These are phyloP conservation scores for Kodamaea kaohsiungensis DNA, from an alignment of 805 yeast genomes.

Conservation along the genomic window DNA sequence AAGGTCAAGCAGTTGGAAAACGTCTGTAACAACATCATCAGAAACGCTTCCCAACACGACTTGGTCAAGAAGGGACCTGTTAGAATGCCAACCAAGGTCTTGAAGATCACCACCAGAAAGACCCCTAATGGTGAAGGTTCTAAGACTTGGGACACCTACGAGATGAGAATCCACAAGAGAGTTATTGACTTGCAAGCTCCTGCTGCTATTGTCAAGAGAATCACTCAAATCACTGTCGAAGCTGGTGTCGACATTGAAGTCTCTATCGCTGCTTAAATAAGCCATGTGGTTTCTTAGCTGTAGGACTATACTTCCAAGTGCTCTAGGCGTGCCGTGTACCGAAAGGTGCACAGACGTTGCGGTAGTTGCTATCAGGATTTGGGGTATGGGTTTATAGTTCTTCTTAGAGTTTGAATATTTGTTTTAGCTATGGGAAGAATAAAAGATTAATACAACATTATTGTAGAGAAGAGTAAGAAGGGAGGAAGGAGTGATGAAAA, in stretches of 20 bases:
- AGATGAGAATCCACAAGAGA: constrained; percentile 99
- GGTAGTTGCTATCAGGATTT: constrained; percentile 62
- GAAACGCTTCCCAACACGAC: constrained; percentile 79
- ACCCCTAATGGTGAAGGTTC: constrained; percentile 99
- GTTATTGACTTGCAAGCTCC: constrained; percentile 98
- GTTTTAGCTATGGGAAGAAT: neutral
- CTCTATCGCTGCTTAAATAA: constrained; percentile 76
- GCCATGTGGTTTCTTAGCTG: constrained; percentile 7
- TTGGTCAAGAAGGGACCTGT: constrained; percentile 98
- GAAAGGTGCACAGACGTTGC: constrained; percentile 49
- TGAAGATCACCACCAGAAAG: constrained; percentile 99
- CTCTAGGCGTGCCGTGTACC: constrained; percentile 65
- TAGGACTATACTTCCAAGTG: constrained; percentile 35
- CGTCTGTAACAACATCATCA: constrained; percentile 88
- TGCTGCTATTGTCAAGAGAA: constrained; percentile 87
- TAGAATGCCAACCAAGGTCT: constrained; percentile 99
- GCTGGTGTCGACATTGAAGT: constrained; percentile 99
- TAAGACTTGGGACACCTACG: constrained; percentile 99
- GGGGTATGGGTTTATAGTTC: constrained; percentile 13
- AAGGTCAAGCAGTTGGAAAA: constrained; percentile 98
- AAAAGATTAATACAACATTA: neutral
- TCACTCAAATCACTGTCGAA: constrained; percentile 97
- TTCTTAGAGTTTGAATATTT: neutral
- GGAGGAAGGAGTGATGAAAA: too few relatives aligned
- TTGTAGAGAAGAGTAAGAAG: neutral